These are phyloP conservation scores for Daedaleopsis sinensis DNA, from an alignment of 768 basidiomycete genomes.

Conservation along the genomic window DNA sequence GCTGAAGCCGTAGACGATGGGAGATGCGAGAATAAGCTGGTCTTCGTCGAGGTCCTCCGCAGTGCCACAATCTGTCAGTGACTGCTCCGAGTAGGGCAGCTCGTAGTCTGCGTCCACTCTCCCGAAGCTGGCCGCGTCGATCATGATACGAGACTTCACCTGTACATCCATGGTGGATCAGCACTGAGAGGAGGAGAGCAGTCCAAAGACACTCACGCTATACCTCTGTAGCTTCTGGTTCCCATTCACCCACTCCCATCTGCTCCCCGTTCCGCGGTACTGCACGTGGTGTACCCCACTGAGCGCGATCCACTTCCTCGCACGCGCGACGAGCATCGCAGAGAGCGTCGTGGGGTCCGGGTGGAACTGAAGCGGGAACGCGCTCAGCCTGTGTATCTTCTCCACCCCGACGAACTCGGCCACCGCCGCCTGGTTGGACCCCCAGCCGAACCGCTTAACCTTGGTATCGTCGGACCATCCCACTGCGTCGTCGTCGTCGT, in stretches of 20 bases:
- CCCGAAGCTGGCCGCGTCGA: constrained; percentile 59
- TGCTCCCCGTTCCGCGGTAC: constrained; percentile 48
- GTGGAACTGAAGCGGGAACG: constrained; percentile 56
- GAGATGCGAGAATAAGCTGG: constrained; percentile 55
- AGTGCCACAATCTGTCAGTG: constrained; percentile 17
- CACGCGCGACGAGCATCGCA: constrained; percentile 44
- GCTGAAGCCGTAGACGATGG: constrained; percentile 63
- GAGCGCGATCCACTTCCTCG: constrained; percentile 55
- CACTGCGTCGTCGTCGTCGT: background rate
- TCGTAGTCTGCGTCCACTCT: constrained; percentile 40
- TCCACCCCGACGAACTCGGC: constrained; percentile 48
- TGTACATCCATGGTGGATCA: constrained; percentile 21
- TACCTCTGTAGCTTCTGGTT: constrained; percentile 45
- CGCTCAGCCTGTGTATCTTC: constrained; percentile 51
- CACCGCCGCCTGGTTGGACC: constrained; percentile 36
- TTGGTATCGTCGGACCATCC: background rate
- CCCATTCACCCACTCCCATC: background rate
- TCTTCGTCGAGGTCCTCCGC: constrained; percentile 37
- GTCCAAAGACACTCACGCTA: constrained; percentile 37
- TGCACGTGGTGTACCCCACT: constrained; percentile 46
- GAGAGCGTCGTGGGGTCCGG: constrained; percentile 42
- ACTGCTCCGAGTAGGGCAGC: background rate
- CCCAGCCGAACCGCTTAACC: constrained; percentile 38
- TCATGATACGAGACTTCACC: constrained; percentile 64
- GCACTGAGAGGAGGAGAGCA: background rate